A percentile compares a stretch with the other conserved stretches of the same genome.
These are phyloP conservation scores for Claviceps quebecensis DNA, from an alignment of 2,329 filamentous ascomycete species.

Conservation along the genomic window DNA sequence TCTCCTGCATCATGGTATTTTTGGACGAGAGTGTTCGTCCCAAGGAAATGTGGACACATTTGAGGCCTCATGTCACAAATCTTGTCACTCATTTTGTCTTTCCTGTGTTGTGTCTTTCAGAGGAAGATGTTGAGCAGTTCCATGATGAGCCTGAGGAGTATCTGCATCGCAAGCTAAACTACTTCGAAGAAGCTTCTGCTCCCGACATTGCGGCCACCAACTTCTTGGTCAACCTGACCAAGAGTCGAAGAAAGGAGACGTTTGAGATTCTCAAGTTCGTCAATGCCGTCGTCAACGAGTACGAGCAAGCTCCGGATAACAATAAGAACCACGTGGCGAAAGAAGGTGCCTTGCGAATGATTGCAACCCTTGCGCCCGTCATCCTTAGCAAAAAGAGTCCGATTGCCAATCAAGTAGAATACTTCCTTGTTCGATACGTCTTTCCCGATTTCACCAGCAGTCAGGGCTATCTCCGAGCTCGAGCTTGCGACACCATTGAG, in stretches of 20 bases:
- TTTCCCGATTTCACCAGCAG: conserved; percentile 94
- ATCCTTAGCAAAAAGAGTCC: conserved; percentile 97
- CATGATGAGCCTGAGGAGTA: conserved; percentile 92
- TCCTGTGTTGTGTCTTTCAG: conserved; percentile 80
- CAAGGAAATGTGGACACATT: conserved; percentile 89
- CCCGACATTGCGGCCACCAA: conserved; percentile 94
- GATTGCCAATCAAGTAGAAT: conserved; percentile 93
- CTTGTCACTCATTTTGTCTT: conserved; percentile 92
- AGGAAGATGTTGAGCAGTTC: conserved; percentile 89
- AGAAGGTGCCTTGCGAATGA: conserved; percentile 93
- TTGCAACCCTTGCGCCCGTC: conserved; percentile 84
- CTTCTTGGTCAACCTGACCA: conserved; percentile 88
- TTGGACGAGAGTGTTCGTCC: conserved; percentile 95
- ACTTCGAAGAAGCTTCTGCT: conserved; percentile 90
- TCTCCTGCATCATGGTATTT: conserved; percentile 89
- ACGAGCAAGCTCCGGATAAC: conserved; percentile 69
- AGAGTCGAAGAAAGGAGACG: conserved; percentile 87
- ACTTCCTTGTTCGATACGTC: conserved; percentile 95
- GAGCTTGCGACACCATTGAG: conserved; percentile 92
- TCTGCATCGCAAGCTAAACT: conserved; percentile 91
- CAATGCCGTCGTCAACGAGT: conserved; percentile 87
- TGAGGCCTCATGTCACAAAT: conserved; percentile 87
- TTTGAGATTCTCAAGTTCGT: conserved; percentile 91
- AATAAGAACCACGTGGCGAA: conserved; percentile 93
- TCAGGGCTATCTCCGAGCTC: conserved; percentile 82